These are phyloP conservation scores for Ajuga chamaepitys DNA, from an alignment of 257 asterid species.

Conservation along the genomic window DNA sequence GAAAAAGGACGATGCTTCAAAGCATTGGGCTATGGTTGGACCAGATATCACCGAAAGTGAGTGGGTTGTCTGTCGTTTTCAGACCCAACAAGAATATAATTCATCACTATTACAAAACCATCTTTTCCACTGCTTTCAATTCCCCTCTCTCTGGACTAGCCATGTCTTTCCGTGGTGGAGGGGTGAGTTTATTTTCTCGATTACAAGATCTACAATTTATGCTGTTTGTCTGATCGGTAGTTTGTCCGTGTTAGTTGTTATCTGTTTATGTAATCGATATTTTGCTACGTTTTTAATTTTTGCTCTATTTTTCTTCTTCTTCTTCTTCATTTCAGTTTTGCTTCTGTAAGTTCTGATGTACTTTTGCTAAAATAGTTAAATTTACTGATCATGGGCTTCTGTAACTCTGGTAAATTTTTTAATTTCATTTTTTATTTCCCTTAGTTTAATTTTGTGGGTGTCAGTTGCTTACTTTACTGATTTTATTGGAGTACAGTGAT, in stretches of 20 bases:
- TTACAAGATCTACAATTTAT: neutral
- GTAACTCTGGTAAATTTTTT: neutral
- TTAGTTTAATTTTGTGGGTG: neutral
- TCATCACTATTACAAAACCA: neutral
- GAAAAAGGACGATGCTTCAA: neutral
- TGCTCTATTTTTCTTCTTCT: neutral
- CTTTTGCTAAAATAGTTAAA: neutral
- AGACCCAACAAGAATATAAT: neutral
- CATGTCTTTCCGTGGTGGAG: constrained; percentile 31
- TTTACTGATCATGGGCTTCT: neutral
- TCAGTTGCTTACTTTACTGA: neutral
- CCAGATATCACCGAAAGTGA: constrained; percentile 12
- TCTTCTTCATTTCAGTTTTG: neutral
- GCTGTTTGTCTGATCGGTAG: constrained; percentile 2
- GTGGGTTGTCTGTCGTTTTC: constrained; percentile 13
- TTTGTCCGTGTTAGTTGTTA: neutral
- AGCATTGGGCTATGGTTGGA: constrained; percentile 11
- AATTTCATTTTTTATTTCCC: neutral
- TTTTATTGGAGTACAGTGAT: neutral
- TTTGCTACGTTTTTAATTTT: too few relatives aligned
- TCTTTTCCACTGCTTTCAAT: neutral
- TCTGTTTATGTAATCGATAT: neutral
- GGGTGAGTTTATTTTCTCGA: constrained; percentile 11
- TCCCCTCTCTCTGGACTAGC: neutral
- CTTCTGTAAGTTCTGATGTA: neutral